Percentiles rank a stretch among this genome's conserved stretches.
These are phyloP conservation scores for Termitomyces sp. DNA, from an alignment of 768 basidiomycete species.

Conservation along the genomic window DNA sequence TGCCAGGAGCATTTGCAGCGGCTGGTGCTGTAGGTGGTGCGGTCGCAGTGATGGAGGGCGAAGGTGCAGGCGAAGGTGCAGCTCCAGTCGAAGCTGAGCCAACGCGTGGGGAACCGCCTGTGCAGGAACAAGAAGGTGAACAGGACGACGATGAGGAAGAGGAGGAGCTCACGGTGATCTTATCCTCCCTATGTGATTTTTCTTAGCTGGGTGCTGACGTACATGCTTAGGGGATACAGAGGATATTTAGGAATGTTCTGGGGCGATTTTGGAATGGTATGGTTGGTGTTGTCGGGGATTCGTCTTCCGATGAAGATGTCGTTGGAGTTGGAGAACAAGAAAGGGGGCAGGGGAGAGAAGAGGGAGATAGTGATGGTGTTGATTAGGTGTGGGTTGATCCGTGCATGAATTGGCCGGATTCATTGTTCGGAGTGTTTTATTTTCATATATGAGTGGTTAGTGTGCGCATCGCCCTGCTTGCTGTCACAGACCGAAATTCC, in stretches of 20 bases:
- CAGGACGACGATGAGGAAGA: constrained; percentile 28
- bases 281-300: constrained; percentile 13
- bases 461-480: no score
- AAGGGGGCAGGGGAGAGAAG: background rate
- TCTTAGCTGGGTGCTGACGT: background rate
- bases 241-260: constrained; percentile 52
- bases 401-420: background rate
- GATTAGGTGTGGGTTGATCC: constrained; percentile 16
- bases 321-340: constrained; percentile 23
- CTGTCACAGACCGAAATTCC: no score
- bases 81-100: background rate
- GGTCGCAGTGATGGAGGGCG: constrained; percentile 21
- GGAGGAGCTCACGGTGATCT: background rate
- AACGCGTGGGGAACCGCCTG: background rate
- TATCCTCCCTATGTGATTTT: background rate
- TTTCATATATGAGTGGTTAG: no score
- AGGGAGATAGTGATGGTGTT: constrained; percentile 21
- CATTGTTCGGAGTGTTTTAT: no score
- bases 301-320: constrained; percentile 37
- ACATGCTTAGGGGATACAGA: constrained; percentile 23
- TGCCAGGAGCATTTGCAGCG: constrained; percentile 33
- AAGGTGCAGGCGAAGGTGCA: constrained; percentile 15
- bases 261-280: constrained; percentile 51
- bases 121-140: constrained; percentile 12
- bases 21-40: background rate